Base-by-base conservation (phyloP, 164 flowering plant genomes). In the Liriodendron chinense region DNA sequence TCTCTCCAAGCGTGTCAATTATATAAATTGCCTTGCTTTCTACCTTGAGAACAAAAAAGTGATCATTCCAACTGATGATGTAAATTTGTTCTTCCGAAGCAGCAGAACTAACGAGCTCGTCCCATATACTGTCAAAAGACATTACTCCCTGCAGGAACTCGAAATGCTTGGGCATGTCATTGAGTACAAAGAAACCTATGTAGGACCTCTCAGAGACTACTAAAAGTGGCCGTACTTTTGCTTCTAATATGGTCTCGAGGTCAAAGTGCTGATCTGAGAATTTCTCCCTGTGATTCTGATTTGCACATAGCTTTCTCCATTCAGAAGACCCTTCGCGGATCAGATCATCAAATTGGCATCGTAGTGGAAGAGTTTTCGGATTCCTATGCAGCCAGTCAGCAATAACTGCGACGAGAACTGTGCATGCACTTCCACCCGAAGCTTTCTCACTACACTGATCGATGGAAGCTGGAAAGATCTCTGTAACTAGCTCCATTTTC, bases 351-450 rank as follows among this genome's bases (percentile, higher is more conserved):
- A 89, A 81, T 43, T 88, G 79, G 7, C 77, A 23, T 22, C 69
- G 70, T 16, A 83, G 83, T 0, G 92, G 92, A 80, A 83, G 74
- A 18, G 59, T 16, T 24, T 72, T 66, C 20, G 9, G 62, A 77
- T 87, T 87, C 2, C 81, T 64, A 3, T 77, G 90, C 14, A 90
- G 84, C 94, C 94, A 88, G 69, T 89, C 83, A 28, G 94, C 86
- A 8, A 89, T 78, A 9, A 86, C 82, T 3, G 87, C 82, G 9
- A 79, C 91, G 22, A 89, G 50, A 0, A 82, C 86, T 1, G 90
- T 74, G 83, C 92, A 90, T 21, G 94, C 92, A 13, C 90, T 78
- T 63, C 80, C 88, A 8, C 94, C 94, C 0, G 81, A 85, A 7
- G 88, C 91, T 68, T 82, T 62, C 25, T 82, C 81, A 77, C 89